Evolutionary conservation across 75 land plant genomes (phyloP).

Genomic region (Adiantum capillusveneris): DNA sequence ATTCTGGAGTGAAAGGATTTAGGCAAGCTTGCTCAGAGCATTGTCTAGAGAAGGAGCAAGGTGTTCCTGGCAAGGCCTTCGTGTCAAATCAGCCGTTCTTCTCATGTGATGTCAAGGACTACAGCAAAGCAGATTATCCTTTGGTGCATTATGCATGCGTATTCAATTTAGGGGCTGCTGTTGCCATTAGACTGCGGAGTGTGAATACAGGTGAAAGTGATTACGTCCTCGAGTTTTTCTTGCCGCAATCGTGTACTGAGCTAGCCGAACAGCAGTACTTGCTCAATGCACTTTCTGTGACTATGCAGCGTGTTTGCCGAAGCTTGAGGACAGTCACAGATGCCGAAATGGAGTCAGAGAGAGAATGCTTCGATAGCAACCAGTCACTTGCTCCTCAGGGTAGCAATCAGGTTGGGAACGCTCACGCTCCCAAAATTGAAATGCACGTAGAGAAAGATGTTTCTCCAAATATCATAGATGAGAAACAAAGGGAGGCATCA

Average conservation of each 20-base stretch:
- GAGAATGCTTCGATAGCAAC: neutral
- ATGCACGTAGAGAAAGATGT: too few relatives aligned
- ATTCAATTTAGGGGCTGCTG: slow-evolving; percentile 63
- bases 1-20: slow-evolving; percentile 43
- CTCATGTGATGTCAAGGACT: slow-evolving; percentile 45
- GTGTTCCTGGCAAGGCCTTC: slow-evolving; percentile 71
- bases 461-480: too few relatives aligned
- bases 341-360: slow-evolving; percentile 50
- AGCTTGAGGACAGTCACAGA: slow-evolving; percentile 67
- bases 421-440: too few relatives aligned
- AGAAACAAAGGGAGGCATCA: too few relatives aligned
- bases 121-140: slow-evolving; percentile 67
- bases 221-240: slow-evolving; percentile 79
- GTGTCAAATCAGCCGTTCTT: slow-evolving; percentile 70
- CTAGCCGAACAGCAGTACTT: slow-evolving; percentile 49
- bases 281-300: slow-evolving; percentile 54
- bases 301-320: slow-evolving; percentile 52
- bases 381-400: too few relatives aligned
- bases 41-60: slow-evolving; percentile 61
- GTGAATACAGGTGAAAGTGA: slow-evolving; percentile 48
- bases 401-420: too few relatives aligned
- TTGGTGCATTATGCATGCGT: slow-evolving; percentile 70
- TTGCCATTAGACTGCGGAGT: slow-evolving; percentile 72
- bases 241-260: slow-evolving; percentile 55
- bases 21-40: slow-evolving; percentile 85